phyloP scores from a whole-genome alignment of 1,284 basidiomycete genomes.

The Pyrrhoderma noxium region DNA sequence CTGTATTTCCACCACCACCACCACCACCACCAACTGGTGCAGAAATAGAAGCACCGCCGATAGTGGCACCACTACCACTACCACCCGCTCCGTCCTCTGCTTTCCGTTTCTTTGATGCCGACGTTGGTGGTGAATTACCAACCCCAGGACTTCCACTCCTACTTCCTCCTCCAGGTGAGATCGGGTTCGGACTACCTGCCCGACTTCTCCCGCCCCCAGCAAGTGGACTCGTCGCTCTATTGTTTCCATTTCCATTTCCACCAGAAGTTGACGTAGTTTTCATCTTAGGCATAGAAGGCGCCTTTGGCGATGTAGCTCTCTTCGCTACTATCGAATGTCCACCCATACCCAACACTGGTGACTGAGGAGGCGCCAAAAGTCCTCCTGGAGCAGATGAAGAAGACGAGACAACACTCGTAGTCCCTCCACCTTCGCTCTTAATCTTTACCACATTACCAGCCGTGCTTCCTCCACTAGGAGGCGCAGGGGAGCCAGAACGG shows the following conservation, averaged over 20 bases:
- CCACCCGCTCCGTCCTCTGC: conserved; percentile 49
- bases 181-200: conserved; percentile 21
- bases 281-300: conserved; percentile 36
- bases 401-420: no score
- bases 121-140: conserved; percentile 8
- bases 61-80: no score
- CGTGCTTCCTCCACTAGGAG: conserved; percentile 6
- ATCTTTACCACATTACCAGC: conserved; percentile 2
- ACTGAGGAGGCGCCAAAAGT: conserved; percentile 23
- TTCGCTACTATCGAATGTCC: conserved; percentile 75
- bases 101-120: conserved; percentile 54
- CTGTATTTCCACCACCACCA: conserved; percentile 25
- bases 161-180: conserved; percentile 19
- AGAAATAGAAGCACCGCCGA: conserved; percentile 24
- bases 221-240: conserved; percentile 39
- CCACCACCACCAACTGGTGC: conserved; percentile 17
- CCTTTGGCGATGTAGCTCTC: conserved; percentile 73
- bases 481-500: conserved; percentile 11
- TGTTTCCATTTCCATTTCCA: conserved; percentile 18
- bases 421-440: conserved; percentile 6
- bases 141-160: conserved; percentile 30
- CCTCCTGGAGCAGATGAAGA: no score
- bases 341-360: conserved; percentile 43
- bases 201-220: conserved; percentile 22
- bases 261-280: conserved; percentile 32